A percentile compares a stretch with the other conserved stretches of the same genome.
Evolutionary conservation across 148 eudicot genomes (phyloP).

Genomic region (Hydrangea macrophylla): DNA sequence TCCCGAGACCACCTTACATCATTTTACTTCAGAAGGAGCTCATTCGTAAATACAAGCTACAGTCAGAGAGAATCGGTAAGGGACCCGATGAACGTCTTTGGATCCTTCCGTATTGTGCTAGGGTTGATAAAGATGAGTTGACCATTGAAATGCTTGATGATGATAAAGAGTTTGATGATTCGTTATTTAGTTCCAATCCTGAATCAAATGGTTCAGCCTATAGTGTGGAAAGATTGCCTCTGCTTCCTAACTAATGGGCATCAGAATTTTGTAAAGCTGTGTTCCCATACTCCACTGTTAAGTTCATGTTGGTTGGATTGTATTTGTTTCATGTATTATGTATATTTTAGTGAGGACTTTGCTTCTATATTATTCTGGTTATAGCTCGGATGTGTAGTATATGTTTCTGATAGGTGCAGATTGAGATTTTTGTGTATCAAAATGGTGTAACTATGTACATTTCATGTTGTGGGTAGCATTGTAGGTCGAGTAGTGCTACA

Average conservation of each 20-base stretch:
- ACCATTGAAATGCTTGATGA: constrained; percentile 25
- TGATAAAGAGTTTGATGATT: constrained; percentile 34
- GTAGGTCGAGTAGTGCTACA: no score
- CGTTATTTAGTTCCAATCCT: constrained; percentile 27
- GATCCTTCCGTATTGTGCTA: constrained; percentile 44
- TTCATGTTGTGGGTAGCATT: no score
- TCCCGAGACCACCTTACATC: constrained; percentile 66
- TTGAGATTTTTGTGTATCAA: no score
- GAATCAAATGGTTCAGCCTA: constrained; percentile 50
- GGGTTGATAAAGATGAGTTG: constrained; percentile 18
- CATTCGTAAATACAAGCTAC: constrained; percentile 55
- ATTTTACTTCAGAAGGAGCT: constrained; percentile 66
- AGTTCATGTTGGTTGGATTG: no score
- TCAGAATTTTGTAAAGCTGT: constrained; percentile 10
- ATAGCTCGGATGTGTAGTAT: no score
- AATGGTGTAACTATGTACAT: no score
- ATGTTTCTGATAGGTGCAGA: no score
- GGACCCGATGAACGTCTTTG: constrained; percentile 52
- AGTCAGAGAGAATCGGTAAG: constrained; percentile 47
- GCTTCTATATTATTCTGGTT: no score
- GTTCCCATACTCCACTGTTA: no score
- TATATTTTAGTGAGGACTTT: no score
- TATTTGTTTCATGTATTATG: no score
- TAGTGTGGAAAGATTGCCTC: constrained; percentile 55
- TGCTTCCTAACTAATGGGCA: constrained; percentile 69